Conservation (phyloP, 495 filamentous ascomycete genomes). For the Thermothielavioides terrestris region DNA sequence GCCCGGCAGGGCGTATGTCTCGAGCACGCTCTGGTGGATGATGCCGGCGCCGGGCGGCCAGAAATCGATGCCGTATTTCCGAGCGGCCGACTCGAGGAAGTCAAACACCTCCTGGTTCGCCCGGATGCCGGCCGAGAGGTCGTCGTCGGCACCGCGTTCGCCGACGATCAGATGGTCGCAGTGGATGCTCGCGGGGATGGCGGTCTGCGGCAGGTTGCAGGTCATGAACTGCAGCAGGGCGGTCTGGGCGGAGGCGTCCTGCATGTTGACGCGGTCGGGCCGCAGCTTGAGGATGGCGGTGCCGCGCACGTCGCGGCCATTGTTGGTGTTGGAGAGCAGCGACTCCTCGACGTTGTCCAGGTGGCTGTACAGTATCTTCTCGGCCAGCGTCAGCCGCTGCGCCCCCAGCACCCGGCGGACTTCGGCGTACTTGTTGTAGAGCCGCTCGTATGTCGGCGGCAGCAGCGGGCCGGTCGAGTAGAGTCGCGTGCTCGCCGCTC, state of each 20-base stretch:
- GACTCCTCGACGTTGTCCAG: constrained; percentile 80
- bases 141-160: constrained; percentile 76
- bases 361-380: constrained; percentile 98
- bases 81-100: constrained; percentile 87
- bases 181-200: constrained; percentile 96
- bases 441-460: constrained; percentile 38
- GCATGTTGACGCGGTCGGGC: constrained; percentile 96
- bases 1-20: constrained; percentile 96
- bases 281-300: constrained; percentile 94
- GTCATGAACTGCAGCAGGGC: constrained; percentile 98
- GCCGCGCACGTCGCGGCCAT: constrained; percentile 74
- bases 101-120: constrained; percentile 97
- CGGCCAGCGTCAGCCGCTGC: constrained; percentile 73
- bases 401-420: constrained; percentile 66
- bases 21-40: constrained; percentile 95
- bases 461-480: constrained; percentile 25
- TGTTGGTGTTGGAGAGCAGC: constrained; percentile 66
- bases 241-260: constrained; percentile 98
- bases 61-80: constrained; percentile 97
- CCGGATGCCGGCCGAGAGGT: constrained; percentile 77
- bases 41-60: constrained; percentile 99
- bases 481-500: constrained; percentile 11
- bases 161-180: constrained; percentile 99
- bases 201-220: constrained; percentile 79
- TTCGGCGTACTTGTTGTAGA: constrained; percentile 39